Base-by-base conservation (phyloP, 2,329 filamentous ascomycete genomes). In the Claviceps lovelessii region DNA sequence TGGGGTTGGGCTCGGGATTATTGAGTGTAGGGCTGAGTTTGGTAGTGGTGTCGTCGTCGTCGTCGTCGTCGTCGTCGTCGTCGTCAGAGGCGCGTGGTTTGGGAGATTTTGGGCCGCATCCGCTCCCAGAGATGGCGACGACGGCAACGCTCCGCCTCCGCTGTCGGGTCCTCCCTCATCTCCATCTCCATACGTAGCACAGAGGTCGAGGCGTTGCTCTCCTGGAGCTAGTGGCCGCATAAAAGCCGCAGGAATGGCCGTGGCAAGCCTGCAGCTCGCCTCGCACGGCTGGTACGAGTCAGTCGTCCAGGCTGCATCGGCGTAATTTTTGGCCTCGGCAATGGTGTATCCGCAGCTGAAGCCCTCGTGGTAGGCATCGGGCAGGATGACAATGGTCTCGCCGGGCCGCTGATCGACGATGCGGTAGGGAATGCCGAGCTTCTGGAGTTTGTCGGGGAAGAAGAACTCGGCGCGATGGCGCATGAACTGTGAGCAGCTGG, bases 261-360 rank as follows among this genome's bases (percentile, higher is more conserved):
- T 71, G 17, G 57, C 61, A 19, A 71, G 62, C 42, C 64, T 60
- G 50, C 69, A 71, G 28, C 60, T 64, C 23, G 47, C 54, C 31
- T 68, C 59, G 37, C 69, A 71, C 11, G 68, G 64, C 54, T 68
- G 65, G 52, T 71, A 71, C 3, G 61, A 64, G 35, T 65, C 64
- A 6, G 65, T 65, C 9, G 60, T 67, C 69, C 69, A 71, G n/a
- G 58, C 60, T 11, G 59, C 57, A 41, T 70, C 69, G 23, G 69
- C 69, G 51, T 71, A 71, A 51, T 71, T 71, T 56, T 70, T 71
- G 42, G 69, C 69, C 55, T 71, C 69, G 4, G 69, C 69, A 49
- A 71, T 65, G 42, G 68, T 71, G 53, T 71, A 71, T 0, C 69
- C 69, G n/a, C 68, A 70, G 59, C 69, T 71, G 56, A 71, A 71